phyloP scores from a whole-genome alignment of 202 grass and related monocot species.

The Bolboschoenoplectus hybrid region DNA sequence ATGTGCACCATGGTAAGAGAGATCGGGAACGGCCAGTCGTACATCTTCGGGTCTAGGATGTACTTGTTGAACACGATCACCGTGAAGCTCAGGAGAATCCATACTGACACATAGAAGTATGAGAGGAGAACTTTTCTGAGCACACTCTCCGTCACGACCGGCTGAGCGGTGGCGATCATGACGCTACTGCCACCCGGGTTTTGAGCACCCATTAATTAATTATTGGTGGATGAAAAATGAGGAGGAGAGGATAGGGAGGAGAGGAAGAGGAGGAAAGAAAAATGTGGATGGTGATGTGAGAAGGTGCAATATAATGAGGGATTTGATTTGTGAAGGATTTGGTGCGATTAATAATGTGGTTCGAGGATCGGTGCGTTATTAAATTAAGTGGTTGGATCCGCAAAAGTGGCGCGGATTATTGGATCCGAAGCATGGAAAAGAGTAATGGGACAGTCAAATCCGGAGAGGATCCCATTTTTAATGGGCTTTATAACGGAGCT shows the following conservation, averaged over 20 bases:
- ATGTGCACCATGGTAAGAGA: constrained; percentile 95
- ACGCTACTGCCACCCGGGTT: background rate
- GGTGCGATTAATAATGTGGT: constrained; percentile 8
- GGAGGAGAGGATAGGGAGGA: background rate
- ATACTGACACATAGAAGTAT: constrained; percentile 79
- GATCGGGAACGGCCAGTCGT: constrained; percentile 83
- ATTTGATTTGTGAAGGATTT: constrained; percentile 6
- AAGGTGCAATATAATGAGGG: background rate
- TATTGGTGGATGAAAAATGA: constrained; percentile 2
- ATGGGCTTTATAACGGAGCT: background rate
- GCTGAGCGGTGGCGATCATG: background rate
- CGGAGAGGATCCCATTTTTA: background rate
- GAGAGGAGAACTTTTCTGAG: constrained; percentile 66
- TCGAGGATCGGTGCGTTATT: constrained; percentile 11
- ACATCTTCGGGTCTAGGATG: constrained; percentile 94
- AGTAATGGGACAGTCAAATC: constrained; percentile 2
- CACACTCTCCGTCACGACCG: constrained; percentile 42
- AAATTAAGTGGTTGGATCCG: background rate
- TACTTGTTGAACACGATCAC: constrained; percentile 98
- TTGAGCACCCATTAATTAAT: background rate
- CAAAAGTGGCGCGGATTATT: constrained; percentile 14
- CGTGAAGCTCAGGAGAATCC: constrained; percentile 90
- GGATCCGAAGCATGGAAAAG: background rate
- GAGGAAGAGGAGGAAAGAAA: background rate
- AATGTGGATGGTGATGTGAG: background rate